Percentiles rank a stretch among this genome's conserved stretches.
Conservation (phyloP, 2,329 filamentous ascomycete species). For the Cladosporium phlei region DNA sequence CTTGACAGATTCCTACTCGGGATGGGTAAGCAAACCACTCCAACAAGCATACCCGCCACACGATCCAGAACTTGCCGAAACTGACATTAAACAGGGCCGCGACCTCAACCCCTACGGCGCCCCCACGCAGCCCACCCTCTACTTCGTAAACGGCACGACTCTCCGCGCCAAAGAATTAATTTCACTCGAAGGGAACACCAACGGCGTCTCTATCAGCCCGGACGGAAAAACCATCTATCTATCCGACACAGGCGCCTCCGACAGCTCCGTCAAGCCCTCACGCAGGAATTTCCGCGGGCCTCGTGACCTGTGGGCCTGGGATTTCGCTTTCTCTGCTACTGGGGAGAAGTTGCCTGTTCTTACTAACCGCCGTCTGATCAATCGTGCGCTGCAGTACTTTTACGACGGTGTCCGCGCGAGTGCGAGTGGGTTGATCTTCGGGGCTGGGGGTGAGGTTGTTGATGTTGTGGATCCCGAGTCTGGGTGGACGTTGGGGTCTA, state of each 20-base stretch:
- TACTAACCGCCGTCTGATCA: slow-evolving; percentile 2
- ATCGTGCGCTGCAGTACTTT: slow-evolving; percentile 10
- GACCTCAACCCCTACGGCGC: slow-evolving; percentile 12
- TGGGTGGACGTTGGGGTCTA: slow-evolving; percentile 5
- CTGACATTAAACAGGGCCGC: slow-evolving; percentile 12
- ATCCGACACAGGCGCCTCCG: slow-evolving; percentile 19
- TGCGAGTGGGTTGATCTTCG: slow-evolving; percentile 5
- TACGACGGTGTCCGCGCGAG: slow-evolving; percentile 12
- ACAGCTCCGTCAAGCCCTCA: slow-evolving; percentile 17
- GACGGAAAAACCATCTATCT: slow-evolving; percentile 25
- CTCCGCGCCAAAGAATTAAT: slow-evolving; percentile 10
- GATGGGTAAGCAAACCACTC: no score
- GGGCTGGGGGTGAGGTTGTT: slow-evolving; percentile 11
- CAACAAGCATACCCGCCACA: no score
- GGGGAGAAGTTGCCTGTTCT: slow-evolving; percentile 5
- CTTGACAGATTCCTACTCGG: slow-evolving; percentile 30
- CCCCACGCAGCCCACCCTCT: slow-evolving; percentile 9
- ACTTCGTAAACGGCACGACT: slow-evolving; percentile 11
- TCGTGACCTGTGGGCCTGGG: slow-evolving; percentile 38
- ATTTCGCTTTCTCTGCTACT: not conserved
- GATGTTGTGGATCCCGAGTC: slow-evolving; percentile 12
- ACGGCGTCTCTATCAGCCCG: slow-evolving; percentile 23
- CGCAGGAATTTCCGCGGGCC: slow-evolving; percentile 14
- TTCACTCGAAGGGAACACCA: slow-evolving; percentile 18
- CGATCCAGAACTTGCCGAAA: not conserved